Percentiles rank a stretch among this genome's conserved stretches.
Conservation (phyloP, 495 filamentous ascomycete genomes). For the Aspergillus egyptiacus region DNA sequence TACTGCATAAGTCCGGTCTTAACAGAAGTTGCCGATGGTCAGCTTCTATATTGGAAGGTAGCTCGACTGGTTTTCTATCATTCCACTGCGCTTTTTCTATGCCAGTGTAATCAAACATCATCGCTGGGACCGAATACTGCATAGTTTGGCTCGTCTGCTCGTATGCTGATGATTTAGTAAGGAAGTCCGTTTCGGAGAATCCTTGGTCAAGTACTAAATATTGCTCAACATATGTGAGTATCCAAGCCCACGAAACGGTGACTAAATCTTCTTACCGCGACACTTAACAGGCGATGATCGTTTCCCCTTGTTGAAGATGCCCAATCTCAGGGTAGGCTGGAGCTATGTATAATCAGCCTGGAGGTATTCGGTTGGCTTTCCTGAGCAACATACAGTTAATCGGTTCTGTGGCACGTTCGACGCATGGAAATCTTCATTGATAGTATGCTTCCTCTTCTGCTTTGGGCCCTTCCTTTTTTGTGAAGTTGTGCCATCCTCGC, state of each 20-base stretch:
- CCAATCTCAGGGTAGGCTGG: slow-evolving; percentile 40
- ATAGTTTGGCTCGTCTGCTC: background rate
- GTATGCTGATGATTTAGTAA: slow-evolving; percentile 17
- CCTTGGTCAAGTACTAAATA: slow-evolving; percentile 55
- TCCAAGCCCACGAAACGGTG: background rate
- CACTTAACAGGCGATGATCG: slow-evolving; percentile 52
- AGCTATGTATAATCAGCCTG: too few relatives aligned
- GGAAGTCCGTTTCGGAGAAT: slow-evolving; percentile 65
- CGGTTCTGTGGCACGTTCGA: slow-evolving; percentile 56
- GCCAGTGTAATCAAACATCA: background rate
- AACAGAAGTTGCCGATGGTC: background rate
- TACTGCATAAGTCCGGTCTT: background rate
- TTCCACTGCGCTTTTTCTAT: background rate
- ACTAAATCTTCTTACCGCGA: slow-evolving; percentile 34
- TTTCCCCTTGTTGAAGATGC: slow-evolving; percentile 67
- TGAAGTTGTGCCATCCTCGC: slow-evolving; percentile 23
- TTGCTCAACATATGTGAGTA: slow-evolving; percentile 2
- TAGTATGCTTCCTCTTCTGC: slow-evolving; percentile 36
- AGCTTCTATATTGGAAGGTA: background rate
- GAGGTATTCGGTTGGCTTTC: too few relatives aligned
- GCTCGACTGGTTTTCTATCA: background rate
- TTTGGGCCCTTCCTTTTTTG: slow-evolving; percentile 34
- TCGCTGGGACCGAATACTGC: background rate
- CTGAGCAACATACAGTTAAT: slow-evolving; percentile 49
- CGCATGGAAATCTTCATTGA: slow-evolving; percentile 59